These are phyloP conservation scores for Leccinum insigne DNA, from an alignment of 1,284 basidiomycete species.

Conservation along the genomic window DNA sequence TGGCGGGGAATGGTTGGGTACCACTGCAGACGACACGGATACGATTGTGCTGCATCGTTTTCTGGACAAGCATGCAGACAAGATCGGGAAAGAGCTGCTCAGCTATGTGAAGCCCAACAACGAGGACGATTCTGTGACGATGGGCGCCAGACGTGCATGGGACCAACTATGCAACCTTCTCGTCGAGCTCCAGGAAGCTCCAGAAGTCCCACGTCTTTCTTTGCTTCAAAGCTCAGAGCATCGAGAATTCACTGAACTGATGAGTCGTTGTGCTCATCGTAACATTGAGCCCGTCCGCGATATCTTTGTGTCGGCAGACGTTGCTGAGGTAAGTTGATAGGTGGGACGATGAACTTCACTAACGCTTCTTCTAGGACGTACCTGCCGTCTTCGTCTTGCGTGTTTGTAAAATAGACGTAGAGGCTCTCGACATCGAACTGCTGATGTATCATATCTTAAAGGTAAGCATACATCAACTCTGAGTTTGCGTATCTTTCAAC, in stretches of 20 bases:
- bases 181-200: slow-evolving; percentile 73
- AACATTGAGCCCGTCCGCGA: slow-evolving; percentile 62
- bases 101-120: slow-evolving; percentile 64
- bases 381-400: slow-evolving; percentile 61
- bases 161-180: slow-evolving; percentile 73
- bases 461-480: slow-evolving; percentile 38
- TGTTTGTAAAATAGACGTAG: slow-evolving; percentile 74
- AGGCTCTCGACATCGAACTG: slow-evolving; percentile 83
- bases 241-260: slow-evolving; percentile 65
- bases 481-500: neutral
- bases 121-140: slow-evolving; percentile 57
- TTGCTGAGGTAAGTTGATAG: slow-evolving; percentile 45
- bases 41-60: slow-evolving; percentile 81
- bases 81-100: slow-evolving; percentile 81
- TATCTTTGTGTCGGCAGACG: slow-evolving; percentile 66
- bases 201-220: slow-evolving; percentile 64
- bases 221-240: slow-evolving; percentile 51
- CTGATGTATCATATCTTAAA: slow-evolving; percentile 84
- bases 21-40: slow-evolving; percentile 78
- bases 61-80: slow-evolving; percentile 80
- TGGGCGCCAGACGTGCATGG: slow-evolving; percentile 76
- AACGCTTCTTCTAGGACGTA: slow-evolving; percentile 41
- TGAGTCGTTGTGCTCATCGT: slow-evolving; percentile 66
- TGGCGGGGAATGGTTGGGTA: slow-evolving; percentile 70
- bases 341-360: neutral